Percentiles rank a stretch among this genome's conserved stretches.
Evolutionary conservation across 2,329 filamentous ascomycete species (phyloP).

Genomic region (Colletotrichum sublineola): DNA sequence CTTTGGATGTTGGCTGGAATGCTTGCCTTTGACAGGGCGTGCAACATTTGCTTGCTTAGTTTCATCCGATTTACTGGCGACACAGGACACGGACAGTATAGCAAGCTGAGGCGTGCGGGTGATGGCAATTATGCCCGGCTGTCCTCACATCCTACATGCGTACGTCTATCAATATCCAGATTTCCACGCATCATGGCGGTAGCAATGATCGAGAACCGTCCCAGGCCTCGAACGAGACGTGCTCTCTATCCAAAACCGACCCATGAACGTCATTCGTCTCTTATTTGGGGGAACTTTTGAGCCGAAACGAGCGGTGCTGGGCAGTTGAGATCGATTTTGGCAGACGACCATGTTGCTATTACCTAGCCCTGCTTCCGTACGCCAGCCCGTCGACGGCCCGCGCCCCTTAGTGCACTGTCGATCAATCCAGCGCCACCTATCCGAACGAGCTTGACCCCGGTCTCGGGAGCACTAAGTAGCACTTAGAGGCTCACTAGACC

Average conservation of each 20-base stretch:
- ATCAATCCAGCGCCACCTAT: background rate
- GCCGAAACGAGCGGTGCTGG: background rate
- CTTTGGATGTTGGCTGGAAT: constrained; percentile 21
- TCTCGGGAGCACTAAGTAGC: constrained; percentile 3
- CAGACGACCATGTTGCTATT: background rate
- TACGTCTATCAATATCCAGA: background rate
- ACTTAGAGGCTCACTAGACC: constrained; percentile 3
- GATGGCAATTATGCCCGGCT: background rate
- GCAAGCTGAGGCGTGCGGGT: background rate
- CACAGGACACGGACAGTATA: background rate
- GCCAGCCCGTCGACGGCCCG: background rate
- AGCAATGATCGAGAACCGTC: background rate
- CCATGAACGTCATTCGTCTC: constrained; percentile 3
- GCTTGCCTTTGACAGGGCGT: constrained; percentile 25
- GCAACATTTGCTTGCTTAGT: background rate
- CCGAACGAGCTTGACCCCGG: background rate
- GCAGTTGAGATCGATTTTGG: background rate
- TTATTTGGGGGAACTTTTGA: background rate
- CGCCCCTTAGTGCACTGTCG: background rate
- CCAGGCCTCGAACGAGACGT: background rate
- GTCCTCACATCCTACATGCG: background rate
- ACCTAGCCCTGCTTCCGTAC: background rate
- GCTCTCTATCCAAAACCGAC: constrained; percentile 1
- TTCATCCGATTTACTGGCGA: constrained; percentile 18
- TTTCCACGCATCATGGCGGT: background rate